These are phyloP conservation scores for Glarea lozoyensis DNA, from an alignment of 495 filamentous ascomycete genomes.

Conservation along the genomic window DNA sequence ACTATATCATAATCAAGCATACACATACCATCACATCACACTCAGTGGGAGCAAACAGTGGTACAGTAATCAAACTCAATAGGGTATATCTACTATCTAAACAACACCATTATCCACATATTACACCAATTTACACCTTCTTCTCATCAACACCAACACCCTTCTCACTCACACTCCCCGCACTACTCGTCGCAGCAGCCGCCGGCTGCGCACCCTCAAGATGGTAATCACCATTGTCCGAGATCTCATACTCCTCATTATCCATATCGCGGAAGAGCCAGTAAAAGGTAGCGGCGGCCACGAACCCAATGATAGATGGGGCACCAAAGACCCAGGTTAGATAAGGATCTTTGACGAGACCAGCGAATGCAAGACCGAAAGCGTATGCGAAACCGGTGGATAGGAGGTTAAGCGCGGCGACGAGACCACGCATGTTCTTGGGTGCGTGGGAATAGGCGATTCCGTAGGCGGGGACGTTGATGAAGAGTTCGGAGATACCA, in stretches of 20 bases:
- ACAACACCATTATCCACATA: too few species aligned
- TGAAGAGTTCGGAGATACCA: slow-evolving; percentile 59
- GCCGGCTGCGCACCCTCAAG: slow-evolving; percentile 8
- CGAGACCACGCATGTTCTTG: slow-evolving; percentile 56
- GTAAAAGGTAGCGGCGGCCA: slow-evolving; percentile 35
- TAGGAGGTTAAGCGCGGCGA: slow-evolving; percentile 51
- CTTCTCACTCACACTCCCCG: too few species aligned
- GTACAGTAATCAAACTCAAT: too few species aligned
- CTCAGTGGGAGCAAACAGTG: too few species aligned
- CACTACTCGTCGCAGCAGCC: background rate
- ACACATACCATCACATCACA: too few species aligned
- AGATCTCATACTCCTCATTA: slow-evolving; percentile 34
- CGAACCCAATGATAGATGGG: slow-evolving; percentile 33
- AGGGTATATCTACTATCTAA: too few species aligned
- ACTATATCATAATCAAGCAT: too few species aligned
- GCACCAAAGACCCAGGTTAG: slow-evolving; percentile 45
- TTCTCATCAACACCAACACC: too few species aligned
- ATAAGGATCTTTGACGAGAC: slow-evolving; percentile 50
- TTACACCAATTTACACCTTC: too few species aligned
- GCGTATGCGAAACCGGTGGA: slow-evolving; percentile 46
- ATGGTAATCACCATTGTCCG: slow-evolving; percentile 28
- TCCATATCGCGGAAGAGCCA: slow-evolving; percentile 37
- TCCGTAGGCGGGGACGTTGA: slow-evolving; percentile 59
- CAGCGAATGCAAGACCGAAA: slow-evolving; percentile 45
- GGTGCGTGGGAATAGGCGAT: slow-evolving; percentile 64